Evolutionary conservation across 257 asterid genomes (phyloP), one percentile per base, ranked within the genome.

Genomic region (Verbena officinalis): DNA sequence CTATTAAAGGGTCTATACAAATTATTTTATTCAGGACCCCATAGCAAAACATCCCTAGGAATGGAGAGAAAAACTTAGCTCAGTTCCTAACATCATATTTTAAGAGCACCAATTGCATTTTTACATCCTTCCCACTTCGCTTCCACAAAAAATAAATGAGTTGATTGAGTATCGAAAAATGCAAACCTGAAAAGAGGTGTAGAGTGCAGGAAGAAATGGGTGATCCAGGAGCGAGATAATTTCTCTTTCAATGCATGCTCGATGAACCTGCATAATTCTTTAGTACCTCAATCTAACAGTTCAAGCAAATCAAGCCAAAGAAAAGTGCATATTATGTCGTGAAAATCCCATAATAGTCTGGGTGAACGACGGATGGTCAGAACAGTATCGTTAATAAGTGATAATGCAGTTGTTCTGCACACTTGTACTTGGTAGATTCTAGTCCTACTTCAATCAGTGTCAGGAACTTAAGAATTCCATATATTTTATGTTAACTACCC

Each of bases 201-300:
- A 94, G 17, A 94, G 74, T 9, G 99, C 70, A 55, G 96, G 99
- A 77, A 94, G 98, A 84, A 94, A 88, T 60, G 99, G 99, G 83
- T 94, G 99, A 73, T 94, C 99, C 44, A 94, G 83, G 69, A 80
- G 80, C 20, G 98, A 82, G 65, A 94, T 90, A 64, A 94, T 82
- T 77, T 94, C 99, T 71, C 96, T 86, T 75, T 94, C 99, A 55
- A 86, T 64, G 76, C 98, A 90, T 66, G 98, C 96, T 66, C 99
- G 86, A 68, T 94, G 99, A 75, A 94, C 99, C 99, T 94, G 91
- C 67, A 72, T 31, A 55, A 69, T 63, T 19, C 60, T 60, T 71
- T 54, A 60, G 50, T 17, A 59, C 22, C 15, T 65, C 61, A 46
- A 17, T 15, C 44, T 4, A 60, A 51, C 31, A 33, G 14, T 66